These are phyloP conservation scores for Eucalyptus cladocalyx DNA, from an alignment of 345 rosid species.

Conservation along the genomic window DNA sequence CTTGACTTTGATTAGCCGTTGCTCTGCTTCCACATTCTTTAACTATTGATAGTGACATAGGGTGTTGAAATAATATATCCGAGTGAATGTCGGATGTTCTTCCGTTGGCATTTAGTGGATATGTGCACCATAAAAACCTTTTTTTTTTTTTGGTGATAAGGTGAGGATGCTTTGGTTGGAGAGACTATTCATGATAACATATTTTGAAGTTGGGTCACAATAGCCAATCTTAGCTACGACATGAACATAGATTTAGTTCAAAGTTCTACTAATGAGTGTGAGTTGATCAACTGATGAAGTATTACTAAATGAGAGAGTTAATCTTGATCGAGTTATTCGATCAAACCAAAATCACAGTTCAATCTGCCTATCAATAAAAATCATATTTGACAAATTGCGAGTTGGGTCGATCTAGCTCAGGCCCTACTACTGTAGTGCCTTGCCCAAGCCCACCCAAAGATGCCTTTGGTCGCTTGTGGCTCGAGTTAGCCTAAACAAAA, in stretches of 20 bases:
- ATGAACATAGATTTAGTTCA: neutral
- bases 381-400: neutral
- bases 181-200: neutral
- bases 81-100: neutral
- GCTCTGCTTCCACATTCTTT: neutral
- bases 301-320: neutral
- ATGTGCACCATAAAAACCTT: neutral
- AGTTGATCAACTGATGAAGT: neutral
- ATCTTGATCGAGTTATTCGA: fast-evolving
- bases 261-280: neutral
- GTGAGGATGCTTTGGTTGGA: neutral
- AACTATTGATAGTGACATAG: neutral
- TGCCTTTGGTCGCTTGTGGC: neutral
- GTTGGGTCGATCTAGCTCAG: neutral
- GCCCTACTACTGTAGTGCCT: neutral
- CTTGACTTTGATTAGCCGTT: neutral
- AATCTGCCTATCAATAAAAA: neutral
- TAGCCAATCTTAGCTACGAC: neutral
- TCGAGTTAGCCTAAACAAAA: fast-evolving
- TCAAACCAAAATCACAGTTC: neutral
- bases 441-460: neutral
- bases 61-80: neutral
- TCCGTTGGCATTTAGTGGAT: neutral
- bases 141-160: neutral
- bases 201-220: neutral